Evolutionary conservation across 2,329 filamentous ascomycete genomes (phyloP).

Genomic region (Aspergillus pseudoviridinutans): DNA sequence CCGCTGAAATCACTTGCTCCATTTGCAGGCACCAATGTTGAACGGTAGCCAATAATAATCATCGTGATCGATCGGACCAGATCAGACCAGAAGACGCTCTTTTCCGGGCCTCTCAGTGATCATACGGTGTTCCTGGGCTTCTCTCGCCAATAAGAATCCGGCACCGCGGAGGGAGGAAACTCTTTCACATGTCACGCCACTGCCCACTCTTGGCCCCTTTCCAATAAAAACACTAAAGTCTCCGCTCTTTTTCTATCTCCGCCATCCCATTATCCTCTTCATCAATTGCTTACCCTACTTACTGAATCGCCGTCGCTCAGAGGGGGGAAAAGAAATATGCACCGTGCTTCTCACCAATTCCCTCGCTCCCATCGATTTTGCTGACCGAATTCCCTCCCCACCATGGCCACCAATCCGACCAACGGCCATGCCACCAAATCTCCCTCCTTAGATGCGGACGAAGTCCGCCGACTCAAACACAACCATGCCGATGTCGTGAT

Average conservation of each 20-base stretch:
- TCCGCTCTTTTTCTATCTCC: neutral
- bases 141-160: neutral
- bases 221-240: neutral
- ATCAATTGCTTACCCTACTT: neutral
- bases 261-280: neutral
- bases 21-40: neutral
- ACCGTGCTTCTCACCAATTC: constrained; percentile 12
- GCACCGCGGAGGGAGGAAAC: constrained; percentile 8
- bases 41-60: neutral
- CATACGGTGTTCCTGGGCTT: constrained; percentile 9
- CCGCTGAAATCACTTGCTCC: neutral
- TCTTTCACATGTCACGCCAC: constrained; percentile 32
- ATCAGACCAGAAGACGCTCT: neutral
- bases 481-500: constrained; percentile 79
- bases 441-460: constrained; percentile 21
- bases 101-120: neutral
- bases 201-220: neutral
- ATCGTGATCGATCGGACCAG: neutral
- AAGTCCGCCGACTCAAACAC: constrained; percentile 50
- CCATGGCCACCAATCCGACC: constrained; percentile 21
- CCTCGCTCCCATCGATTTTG: constrained; percentile 5
- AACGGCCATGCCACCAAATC: constrained; percentile 23
- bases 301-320: neutral
- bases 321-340: constrained; percentile 17
- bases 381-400: constrained; percentile 12